Percentiles rank a stretch among this genome's conserved stretches.
Evolutionary conservation across 768 basidiomycete genomes (phyloP).

Genomic region (Agrocybe praecox): DNA sequence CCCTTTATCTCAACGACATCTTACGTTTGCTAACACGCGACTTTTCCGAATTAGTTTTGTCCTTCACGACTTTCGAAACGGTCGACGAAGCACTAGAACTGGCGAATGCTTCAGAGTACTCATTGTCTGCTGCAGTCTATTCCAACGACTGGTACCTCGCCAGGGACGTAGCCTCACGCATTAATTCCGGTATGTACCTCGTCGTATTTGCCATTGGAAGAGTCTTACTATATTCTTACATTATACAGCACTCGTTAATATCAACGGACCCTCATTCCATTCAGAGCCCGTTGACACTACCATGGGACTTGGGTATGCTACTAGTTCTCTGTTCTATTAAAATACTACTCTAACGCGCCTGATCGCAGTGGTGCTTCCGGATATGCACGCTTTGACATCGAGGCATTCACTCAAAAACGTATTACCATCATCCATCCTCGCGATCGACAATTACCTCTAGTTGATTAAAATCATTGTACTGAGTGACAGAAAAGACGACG

Average conservation of each 20-base stretch:
- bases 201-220: too few relatives aligned
- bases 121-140: slow-evolving; percentile 56
- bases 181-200: background rate
- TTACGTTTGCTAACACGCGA: background rate
- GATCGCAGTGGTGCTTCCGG: background rate
- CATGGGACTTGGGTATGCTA: background rate
- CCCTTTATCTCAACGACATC: background rate
- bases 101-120: slow-evolving; percentile 57
- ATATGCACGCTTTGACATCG: background rate
- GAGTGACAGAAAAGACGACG: background rate
- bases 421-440: background rate
- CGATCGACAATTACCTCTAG: background rate
- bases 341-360: background rate
- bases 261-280: background rate
- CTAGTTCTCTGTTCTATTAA: background rate
- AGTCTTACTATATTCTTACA: too few relatives aligned
- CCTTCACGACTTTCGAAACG: slow-evolving; percentile 45
- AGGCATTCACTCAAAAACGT: background rate
- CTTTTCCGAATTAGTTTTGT: slow-evolving; percentile 34
- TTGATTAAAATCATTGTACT: background rate
- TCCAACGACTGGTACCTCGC: slow-evolving; percentile 46
- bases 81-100: slow-evolving; percentile 56
- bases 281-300: background rate
- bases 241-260: background rate
- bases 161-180: background rate